Percentiles rank a stretch among this genome's conserved stretches.
Conservation (phyloP, 768 basidiomycete species). For the Russula brevipes region DNA sequence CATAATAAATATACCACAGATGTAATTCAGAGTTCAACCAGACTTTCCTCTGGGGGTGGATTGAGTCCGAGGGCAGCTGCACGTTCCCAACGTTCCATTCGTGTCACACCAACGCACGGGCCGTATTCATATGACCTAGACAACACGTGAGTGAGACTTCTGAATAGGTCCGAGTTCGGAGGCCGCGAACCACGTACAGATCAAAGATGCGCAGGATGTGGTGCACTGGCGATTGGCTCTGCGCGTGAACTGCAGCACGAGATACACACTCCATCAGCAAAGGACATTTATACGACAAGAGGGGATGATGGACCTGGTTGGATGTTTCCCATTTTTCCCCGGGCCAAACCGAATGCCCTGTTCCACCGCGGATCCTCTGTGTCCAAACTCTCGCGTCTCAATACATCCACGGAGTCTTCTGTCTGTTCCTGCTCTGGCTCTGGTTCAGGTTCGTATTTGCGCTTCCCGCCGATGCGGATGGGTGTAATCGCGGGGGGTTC, state of each 20-base stretch:
- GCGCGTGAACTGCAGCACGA: conserved; percentile 51
- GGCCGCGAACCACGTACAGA: conserved; percentile 42
- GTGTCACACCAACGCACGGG: conserved; percentile 71
- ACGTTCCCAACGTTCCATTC: conserved; percentile 84
- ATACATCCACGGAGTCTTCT: background rate
- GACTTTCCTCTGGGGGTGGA: conserved; percentile 70
- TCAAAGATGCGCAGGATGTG: conserved; percentile 79
- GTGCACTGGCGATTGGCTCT: conserved; percentile 57
- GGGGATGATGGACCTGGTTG: conserved; percentile 20
- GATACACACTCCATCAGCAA: background rate
- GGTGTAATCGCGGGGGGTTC: conserved; percentile 2
- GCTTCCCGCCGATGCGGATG: conserved; percentile 19
- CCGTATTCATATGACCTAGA: conserved; percentile 72
- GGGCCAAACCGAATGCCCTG: conserved; percentile 19
- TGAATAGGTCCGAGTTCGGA: background rate
- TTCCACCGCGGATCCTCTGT: conserved; percentile 22
- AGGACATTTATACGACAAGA: background rate
- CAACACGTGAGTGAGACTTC: conserved; percentile 11
- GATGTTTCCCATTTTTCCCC: conserved; percentile 25
- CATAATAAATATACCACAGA: background rate
- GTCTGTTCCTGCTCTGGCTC: conserved; percentile 4
- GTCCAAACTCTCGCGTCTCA: conserved; percentile 16
- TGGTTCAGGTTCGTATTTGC: conserved; percentile 15
- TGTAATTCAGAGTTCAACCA: background rate
- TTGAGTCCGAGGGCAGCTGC: conserved; percentile 71